phyloP scores from a whole-genome alignment of 345 rosid genomes.

The Cardamine resedifolia region DNA sequence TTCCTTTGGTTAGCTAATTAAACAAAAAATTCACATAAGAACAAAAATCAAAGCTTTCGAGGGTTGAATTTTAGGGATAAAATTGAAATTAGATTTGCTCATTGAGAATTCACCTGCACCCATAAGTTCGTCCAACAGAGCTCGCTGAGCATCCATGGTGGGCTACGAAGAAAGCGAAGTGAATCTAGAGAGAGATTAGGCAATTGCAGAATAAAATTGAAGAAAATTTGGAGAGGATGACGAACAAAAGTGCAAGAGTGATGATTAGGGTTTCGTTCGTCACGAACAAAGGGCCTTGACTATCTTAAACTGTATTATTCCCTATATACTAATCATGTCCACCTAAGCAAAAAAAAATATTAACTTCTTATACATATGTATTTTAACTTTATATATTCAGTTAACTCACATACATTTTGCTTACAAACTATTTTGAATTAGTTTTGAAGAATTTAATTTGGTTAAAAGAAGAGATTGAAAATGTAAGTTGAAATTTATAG shows the following conservation, averaged over 20 bases:
- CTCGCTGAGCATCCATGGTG: slow-evolving; percentile 92
- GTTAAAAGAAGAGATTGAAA: too few relatives aligned
- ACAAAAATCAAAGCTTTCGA: not conserved
- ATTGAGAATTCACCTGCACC: slow-evolving; percentile 63
- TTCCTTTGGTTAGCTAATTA: not conserved
- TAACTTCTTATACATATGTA: too few relatives aligned
- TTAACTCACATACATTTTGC: too few relatives aligned
- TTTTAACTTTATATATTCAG: too few relatives aligned
- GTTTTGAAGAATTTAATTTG: too few relatives aligned
- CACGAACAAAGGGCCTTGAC: not conserved
- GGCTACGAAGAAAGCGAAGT: not conserved
- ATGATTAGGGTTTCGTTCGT: slow-evolving; percentile 39
- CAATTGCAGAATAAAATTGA: not conserved
- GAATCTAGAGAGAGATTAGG: not conserved
- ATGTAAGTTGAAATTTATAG: too few relatives aligned
- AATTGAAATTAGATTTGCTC: slow-evolving; percentile 10
- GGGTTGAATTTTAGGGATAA: not conserved
- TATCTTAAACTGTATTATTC: not conserved
- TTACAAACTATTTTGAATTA: too few relatives aligned
- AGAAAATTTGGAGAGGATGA: not conserved
- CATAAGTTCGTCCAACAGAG: slow-evolving; percentile 95
- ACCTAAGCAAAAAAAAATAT: not conserved
- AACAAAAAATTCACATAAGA: not conserved
- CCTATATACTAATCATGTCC: not conserved
- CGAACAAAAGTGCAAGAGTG: slow-evolving; percentile 16